phyloP scores from a whole-genome alignment of 305 asterid species.

The Fraxinus greggii region DNA sequence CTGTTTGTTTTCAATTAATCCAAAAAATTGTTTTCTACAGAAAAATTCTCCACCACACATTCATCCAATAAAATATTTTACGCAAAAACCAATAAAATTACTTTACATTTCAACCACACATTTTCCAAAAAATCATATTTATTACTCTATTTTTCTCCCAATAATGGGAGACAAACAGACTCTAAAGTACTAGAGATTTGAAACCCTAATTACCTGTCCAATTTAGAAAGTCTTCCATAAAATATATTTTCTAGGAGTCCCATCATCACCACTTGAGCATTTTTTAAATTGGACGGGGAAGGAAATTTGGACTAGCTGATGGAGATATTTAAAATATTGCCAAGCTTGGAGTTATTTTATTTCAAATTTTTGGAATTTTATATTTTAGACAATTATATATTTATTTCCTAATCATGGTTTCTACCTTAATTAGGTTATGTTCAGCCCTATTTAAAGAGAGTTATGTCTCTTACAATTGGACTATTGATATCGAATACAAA shows the following conservation, averaged over 20 bases:
- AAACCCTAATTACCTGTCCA: not conserved
- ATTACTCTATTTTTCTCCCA: too few species aligned
- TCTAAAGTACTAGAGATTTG: not conserved
- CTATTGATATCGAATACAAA: not conserved
- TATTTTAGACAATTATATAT: not conserved
- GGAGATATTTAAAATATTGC: not conserved
- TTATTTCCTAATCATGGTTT: not conserved
- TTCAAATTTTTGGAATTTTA: not conserved
- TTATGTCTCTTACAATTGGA: not conserved
- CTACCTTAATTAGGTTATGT: not conserved
- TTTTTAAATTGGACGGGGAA: not conserved
- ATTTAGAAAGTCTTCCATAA: not conserved
- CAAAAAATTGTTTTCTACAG: too few species aligned
- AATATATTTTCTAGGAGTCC: not conserved
- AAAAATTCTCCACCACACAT: too few species aligned
- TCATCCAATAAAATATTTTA: too few species aligned
- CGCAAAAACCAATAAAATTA: too few species aligned
- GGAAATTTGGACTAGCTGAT: not conserved
- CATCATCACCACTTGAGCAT: not conserved
- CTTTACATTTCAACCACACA: too few species aligned
- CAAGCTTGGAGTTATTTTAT: not conserved
- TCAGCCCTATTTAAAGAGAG: not conserved
- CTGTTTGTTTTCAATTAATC: too few species aligned
- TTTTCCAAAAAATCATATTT: too few species aligned
- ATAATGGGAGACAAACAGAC: too few species aligned